Conservation (phyloP, 139 green algal species). For the Tetradesmus obliquus region DNA sequence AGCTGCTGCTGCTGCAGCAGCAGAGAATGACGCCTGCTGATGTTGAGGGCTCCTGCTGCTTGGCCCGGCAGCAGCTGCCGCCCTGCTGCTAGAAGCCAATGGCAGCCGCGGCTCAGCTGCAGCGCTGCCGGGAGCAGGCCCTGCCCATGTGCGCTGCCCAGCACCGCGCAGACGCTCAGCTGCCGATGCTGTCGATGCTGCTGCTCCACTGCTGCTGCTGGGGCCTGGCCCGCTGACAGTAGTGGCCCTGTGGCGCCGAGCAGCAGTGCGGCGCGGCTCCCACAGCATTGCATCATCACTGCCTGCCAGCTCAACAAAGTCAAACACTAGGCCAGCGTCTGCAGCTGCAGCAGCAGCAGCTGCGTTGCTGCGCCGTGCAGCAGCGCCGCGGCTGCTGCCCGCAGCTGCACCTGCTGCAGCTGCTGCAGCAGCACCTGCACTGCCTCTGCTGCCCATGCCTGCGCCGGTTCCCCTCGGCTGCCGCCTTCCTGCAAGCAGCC, state of each 20-base stretch:
- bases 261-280: background rate
- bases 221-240: background rate
- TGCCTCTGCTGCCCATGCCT: conserved; percentile 15
- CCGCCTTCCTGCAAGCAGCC: background rate
- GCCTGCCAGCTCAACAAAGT: background rate
- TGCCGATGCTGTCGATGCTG: background rate
- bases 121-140: background rate
- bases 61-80: background rate
- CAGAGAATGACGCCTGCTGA: conserved; percentile 4
- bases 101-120: background rate
- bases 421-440: conserved; percentile 9
- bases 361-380: background rate
- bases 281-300: background rate
- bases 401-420: conserved; percentile 1
- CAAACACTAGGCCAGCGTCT: background rate
- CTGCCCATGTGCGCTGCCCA: background rate
- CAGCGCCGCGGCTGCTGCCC: background rate
- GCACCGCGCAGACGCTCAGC: background rate
- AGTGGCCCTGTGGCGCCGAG: background rate
- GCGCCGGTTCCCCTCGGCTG: background rate
- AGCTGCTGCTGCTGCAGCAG: background rate
- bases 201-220: background rate
- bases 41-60: background rate
- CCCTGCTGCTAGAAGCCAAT: background rate
- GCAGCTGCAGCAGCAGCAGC: conserved; percentile 4